Conservation (phyloP, 192 early-diverging fungal genomes). For the Coemansia sp. region DNA sequence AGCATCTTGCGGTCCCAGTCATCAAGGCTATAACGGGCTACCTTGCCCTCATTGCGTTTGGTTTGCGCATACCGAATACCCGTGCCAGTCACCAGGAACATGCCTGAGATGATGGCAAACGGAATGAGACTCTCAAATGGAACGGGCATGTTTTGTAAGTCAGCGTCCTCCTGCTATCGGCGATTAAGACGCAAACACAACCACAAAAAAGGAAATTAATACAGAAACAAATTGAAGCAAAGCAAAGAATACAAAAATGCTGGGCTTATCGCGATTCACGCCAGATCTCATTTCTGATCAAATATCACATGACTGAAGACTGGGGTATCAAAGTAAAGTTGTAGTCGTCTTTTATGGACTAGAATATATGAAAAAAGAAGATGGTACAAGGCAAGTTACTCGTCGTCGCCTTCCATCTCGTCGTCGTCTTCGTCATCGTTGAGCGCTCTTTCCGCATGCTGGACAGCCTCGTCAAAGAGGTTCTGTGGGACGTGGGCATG, state of each 20-base stretch:
- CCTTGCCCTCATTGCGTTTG: slow-evolving; percentile 67
- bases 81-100: slow-evolving; percentile 66
- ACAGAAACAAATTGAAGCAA: background rate
- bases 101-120: slow-evolving; percentile 69
- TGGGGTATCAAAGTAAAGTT: slow-evolving; percentile 24
- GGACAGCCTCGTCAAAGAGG: slow-evolving; percentile 79
- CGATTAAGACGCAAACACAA: slow-evolving; percentile 9
- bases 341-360: too few species aligned
- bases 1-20: slow-evolving; percentile 82
- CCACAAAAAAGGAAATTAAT: background rate
- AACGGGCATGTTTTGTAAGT: slow-evolving; percentile 63
- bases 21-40: slow-evolving; percentile 66
- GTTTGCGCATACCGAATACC: slow-evolving; percentile 62
- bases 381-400: slow-evolving; percentile 5
- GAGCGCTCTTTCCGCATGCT: slow-evolving; percentile 44
- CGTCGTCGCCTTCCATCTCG: slow-evolving; percentile 48
- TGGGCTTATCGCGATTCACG: background rate
- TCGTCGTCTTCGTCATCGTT: slow-evolving; percentile 50
- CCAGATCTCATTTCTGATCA: background rate
- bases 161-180: background rate
- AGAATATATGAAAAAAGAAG: background rate
- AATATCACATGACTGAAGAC: background rate
- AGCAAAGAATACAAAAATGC: background rate
- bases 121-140: slow-evolving; percentile 80
- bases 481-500: slow-evolving; percentile 90